Percentiles rank a stretch among this genome's conserved stretches.
Evolutionary conservation across 306 rosid genomes (phyloP).

Genomic region (Rosa chinensis): DNA sequence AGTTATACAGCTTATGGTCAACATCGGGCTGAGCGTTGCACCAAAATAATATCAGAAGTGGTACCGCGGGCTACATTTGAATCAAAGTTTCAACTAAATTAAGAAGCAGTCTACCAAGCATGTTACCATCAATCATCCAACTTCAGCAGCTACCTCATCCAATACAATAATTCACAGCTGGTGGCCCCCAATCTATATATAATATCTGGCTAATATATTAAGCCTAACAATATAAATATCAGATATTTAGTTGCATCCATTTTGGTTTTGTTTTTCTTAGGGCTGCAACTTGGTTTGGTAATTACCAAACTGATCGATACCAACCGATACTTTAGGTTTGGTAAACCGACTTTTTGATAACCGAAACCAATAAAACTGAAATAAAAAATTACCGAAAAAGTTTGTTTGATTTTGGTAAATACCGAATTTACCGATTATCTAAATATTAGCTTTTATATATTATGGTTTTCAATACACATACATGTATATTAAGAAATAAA

Average conservation of each 20-base stretch:
- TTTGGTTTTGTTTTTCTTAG: neutral
- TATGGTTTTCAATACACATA: too few relatives aligned
- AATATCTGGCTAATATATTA: neutral
- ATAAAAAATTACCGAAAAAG: too few relatives aligned
- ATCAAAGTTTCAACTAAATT: neutral
- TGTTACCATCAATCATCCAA: constrained; percentile 8
- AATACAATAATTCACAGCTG: neutral
- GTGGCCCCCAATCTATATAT: neutral
- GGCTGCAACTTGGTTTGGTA: too few relatives aligned
- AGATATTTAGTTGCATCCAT: neutral
- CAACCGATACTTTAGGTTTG: too few relatives aligned
- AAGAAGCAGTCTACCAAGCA: neutral
- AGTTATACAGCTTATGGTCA: constrained; percentile 4
- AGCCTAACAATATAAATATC: neutral
- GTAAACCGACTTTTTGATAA: too few relatives aligned
- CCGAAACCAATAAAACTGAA: too few relatives aligned
- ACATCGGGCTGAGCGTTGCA: constrained; percentile 4
- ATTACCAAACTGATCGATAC: too few relatives aligned
- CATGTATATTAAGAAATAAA: too few relatives aligned
- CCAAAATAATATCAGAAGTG: neutral
- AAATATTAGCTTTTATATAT: too few relatives aligned
- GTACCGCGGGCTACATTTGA: neutral
- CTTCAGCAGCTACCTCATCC: neutral
- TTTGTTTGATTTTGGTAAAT: too few relatives aligned
- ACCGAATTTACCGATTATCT: too few relatives aligned